Conservation (phyloP, 2,329 filamentous ascomycete genomes). For the Fusarium sterilihyphosum region DNA sequence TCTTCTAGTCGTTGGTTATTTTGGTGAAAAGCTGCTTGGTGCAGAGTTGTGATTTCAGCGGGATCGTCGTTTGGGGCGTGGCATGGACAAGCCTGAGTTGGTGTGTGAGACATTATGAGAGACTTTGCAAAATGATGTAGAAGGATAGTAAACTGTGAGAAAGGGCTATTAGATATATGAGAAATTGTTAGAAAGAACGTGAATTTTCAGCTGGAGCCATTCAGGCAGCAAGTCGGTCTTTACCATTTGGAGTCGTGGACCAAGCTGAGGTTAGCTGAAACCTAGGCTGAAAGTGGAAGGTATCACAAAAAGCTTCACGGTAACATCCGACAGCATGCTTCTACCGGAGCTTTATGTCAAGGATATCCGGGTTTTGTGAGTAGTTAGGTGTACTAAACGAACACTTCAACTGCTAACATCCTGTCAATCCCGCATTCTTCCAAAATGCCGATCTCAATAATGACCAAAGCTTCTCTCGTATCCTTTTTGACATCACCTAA, state of each 20-base stretch:
- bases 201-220: not conserved
- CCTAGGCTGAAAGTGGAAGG: not conserved
- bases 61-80: not conserved
- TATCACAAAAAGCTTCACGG: not conserved
- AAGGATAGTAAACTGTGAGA: rapidly evolving
- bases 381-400: too few relatives aligned
- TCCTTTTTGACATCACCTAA: too few relatives aligned
- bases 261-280: not conserved
- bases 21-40: not conserved
- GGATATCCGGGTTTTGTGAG: too few relatives aligned
- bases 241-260: not conserved
- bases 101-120: not conserved
- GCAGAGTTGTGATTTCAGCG: not conserved
- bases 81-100: not conserved
- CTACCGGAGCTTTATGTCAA: too few relatives aligned
- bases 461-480: too few relatives aligned
- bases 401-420: too few relatives aligned
- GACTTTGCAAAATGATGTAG: rapidly evolving
- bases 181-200: not conserved
- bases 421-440: too few relatives aligned
- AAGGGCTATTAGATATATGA: not conserved
- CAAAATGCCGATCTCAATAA: too few relatives aligned
- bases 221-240: not conserved
- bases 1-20: not conserved
- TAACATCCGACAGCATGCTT: rapidly evolving